Conservation (phyloP, 139 green algal genomes). For the Chlorella sorokiniana region DNA sequence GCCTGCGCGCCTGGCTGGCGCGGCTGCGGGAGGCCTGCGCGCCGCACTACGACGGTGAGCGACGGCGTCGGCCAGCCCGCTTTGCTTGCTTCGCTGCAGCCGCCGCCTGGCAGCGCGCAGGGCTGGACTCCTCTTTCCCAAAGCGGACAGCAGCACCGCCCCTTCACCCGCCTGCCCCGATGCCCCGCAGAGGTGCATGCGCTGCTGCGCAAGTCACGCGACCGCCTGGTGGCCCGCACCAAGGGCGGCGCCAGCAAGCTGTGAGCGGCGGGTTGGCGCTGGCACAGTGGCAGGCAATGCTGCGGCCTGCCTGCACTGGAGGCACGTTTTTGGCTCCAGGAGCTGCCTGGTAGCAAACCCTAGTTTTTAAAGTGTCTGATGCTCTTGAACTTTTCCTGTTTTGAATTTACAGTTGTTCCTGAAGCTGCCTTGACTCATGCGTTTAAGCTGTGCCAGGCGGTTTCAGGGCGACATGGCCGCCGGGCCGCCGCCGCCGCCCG, state of each 20-base stretch:
- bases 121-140: too few species aligned
- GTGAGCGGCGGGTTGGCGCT: conserved; percentile 3
- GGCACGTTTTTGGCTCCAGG: neutral
- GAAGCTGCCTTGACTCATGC: too few species aligned
- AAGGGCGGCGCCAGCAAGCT: conserved; percentile 19
- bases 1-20: conserved; percentile 20
- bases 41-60: conserved; percentile 34
- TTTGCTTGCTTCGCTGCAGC: neutral
- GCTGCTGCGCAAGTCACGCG: conserved; percentile 28
- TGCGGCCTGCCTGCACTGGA: neutral
- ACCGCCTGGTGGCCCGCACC: conserved; percentile 12
- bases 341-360: too few species aligned
- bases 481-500: too few species aligned
- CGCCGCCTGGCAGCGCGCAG: neutral
- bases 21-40: neutral
- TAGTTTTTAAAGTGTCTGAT: too few species aligned
- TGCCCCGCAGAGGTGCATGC: conserved; percentile 21
- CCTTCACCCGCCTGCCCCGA: neutral
- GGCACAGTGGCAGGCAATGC: too few species aligned
- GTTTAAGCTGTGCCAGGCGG: too few species aligned
- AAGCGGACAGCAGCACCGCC: neutral
- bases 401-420: too few species aligned
- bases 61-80: neutral
- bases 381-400: too few species aligned
- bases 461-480: too few species aligned